A percentile compares a stretch with the other conserved stretches of the same genome.
These are phyloP conservation scores for Terana coerulea DNA, from an alignment of 768 basidiomycete genomes.

Conservation along the genomic window DNA sequence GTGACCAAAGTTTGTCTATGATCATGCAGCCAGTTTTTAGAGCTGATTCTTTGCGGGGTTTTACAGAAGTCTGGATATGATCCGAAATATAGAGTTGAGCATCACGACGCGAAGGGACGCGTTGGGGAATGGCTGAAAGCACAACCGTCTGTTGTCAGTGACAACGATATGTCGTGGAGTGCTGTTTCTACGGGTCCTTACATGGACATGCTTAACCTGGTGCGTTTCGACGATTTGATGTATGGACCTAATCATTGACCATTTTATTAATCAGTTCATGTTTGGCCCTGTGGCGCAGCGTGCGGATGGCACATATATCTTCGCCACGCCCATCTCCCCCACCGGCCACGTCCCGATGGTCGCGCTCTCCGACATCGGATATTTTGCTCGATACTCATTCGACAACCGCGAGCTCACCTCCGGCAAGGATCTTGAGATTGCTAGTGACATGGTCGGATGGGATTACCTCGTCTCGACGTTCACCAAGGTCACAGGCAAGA, in stretches of 20 bases:
- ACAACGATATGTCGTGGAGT: conserved; percentile 33
- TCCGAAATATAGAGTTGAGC: conserved; percentile 33
- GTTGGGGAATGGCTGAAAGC: conserved; percentile 35
- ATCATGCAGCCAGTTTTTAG: conserved; percentile 18
- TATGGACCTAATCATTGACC: conserved; percentile 2
- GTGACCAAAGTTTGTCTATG: conserved; percentile 30
- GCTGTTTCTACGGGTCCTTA: conserved; percentile 23
- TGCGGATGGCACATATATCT: conserved; percentile 26
- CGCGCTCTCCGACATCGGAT: conserved; percentile 27
- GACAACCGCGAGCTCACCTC: conserved; percentile 23
- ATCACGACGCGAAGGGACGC: conserved; percentile 39
- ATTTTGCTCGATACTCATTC: conserved; percentile 26
- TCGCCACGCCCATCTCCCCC: conserved; percentile 23
- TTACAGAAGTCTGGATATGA: conserved; percentile 18
- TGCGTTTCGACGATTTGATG: not conserved
- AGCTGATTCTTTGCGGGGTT: not conserved
- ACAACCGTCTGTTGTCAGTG: conserved; percentile 30
- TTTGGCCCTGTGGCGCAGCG: conserved; percentile 19
- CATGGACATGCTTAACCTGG: conserved; percentile 12
- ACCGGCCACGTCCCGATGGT: conserved; percentile 27
- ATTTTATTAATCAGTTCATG: conserved; percentile 1
- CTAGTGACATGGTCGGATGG: conserved; percentile 23
- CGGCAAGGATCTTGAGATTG: conserved; percentile 22
- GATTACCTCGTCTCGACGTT: conserved; percentile 23
- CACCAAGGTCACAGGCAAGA: conserved; percentile 23